A percentile compares a stretch with the other conserved stretches of the same genome.
phyloP scores from a whole-genome alignment of 768 basidiomycete genomes.

The Lactarius quietus region DNA sequence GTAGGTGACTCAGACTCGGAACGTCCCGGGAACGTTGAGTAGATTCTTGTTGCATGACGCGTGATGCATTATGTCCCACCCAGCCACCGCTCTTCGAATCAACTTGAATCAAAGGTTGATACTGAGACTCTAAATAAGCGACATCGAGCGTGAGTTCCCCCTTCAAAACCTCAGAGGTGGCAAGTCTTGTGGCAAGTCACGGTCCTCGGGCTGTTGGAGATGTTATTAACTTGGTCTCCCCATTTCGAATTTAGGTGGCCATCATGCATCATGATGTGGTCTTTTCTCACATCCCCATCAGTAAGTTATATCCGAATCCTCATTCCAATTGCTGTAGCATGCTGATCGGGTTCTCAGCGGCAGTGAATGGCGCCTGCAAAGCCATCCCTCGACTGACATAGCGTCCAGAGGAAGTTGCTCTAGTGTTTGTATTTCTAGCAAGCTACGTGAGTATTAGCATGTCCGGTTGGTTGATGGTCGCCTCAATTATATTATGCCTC shows the following conservation, averaged over 20 bases:
- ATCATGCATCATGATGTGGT: constrained; percentile 87
- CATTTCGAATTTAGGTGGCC: constrained; percentile 54
- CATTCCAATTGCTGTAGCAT: neutral
- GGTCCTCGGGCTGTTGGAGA: neutral
- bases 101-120: too few relatives aligned
- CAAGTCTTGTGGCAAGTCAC: too few relatives aligned
- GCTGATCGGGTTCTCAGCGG: constrained; percentile 36
- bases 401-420: constrained; percentile 70
- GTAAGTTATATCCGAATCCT: constrained; percentile 46
- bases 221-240: neutral
- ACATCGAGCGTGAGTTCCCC: too few relatives aligned
- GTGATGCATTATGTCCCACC: too few relatives aligned
- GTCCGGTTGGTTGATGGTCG: constrained; percentile 44
- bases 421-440: neutral
- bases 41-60: too few relatives aligned
- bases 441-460: constrained; percentile 41
- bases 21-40: too few relatives aligned
- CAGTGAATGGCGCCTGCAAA: constrained; percentile 43
- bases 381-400: constrained; percentile 51
- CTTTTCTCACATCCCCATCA: constrained; percentile 81
- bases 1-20: too few relatives aligned
- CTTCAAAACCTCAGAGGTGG: constrained; percentile 89
- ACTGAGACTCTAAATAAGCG: too few relatives aligned
- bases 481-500: neutral
- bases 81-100: too few relatives aligned